Evolutionary conservation across 441 rosid species (phyloP).

Genomic region (Melastoma candidum): DNA sequence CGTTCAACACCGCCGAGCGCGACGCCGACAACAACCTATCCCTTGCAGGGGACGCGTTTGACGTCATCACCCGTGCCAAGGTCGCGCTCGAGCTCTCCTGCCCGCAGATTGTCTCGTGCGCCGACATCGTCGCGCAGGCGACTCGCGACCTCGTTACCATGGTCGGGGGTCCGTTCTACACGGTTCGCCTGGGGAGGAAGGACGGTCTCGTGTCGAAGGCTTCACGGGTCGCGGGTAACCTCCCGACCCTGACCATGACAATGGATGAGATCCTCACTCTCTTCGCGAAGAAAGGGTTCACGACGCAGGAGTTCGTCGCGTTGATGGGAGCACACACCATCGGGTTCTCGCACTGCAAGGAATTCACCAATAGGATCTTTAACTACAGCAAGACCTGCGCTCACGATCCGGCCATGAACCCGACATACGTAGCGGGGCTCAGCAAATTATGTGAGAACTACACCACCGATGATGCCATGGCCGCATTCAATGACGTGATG

Average conservation of each 20-base stretch:
- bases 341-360: conserved; percentile 18
- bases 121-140: conserved; percentile 16
- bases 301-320: conserved; percentile 14
- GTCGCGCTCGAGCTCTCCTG: conserved; percentile 16
- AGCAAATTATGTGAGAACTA: conserved; percentile 9
- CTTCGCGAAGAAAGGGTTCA: conserved; percentile 17
- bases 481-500: conserved; percentile 15
- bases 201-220: conserved; percentile 17
- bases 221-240: conserved; percentile 11
- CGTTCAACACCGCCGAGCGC: conserved; percentile 12
- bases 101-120: conserved; percentile 17
- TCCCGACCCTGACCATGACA: conserved; percentile 2
- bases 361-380: conserved; percentile 16
- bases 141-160: conserved; percentile 20
- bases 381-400: conserved; percentile 8
- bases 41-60: conserved; percentile 19
- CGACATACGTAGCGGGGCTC: conserved; percentile 8
- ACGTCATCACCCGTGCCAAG: conserved; percentile 17
- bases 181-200: conserved; percentile 15
- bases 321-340: conserved; percentile 17
- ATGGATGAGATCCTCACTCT: conserved; percentile 8
- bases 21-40: conserved; percentile 19
- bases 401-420: conserved; percentile 14
- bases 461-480: conserved; percentile 6
- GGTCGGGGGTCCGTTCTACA: conserved; percentile 19